Base-by-base conservation (phyloP, 805 yeast genomes). In the Tetrapisispora phaffii region DNA sequence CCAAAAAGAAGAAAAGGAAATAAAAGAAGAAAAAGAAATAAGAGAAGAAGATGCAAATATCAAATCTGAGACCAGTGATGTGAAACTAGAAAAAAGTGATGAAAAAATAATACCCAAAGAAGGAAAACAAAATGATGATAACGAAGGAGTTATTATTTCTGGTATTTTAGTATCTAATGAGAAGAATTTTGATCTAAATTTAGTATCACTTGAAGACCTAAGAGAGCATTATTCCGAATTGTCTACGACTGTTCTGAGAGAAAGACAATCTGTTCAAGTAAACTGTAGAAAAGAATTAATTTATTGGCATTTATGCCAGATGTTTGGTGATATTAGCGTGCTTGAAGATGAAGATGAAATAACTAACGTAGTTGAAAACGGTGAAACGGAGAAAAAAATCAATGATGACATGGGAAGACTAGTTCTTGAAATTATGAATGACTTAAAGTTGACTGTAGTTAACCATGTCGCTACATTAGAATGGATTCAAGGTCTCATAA, bases 401-500 rank as follows among this genome's bases (percentile, higher is more conserved):
- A 36, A 43, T 4, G 47, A 41, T n/a, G 47, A 34, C 9, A 48
- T 53, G 53, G 70, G 76, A 19, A 75, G 69, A 48, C 69, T 73
- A 47, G 73, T 73, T 20, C 65, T 79, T 31, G 71, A 64, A 46
- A 71, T 84, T n/a, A 81, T 84, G 88, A 78, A 77, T 47, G 76
- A 75, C 33, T 74, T 84, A 32, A 73, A 60, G 48, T 72, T 74
- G 54, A 76, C 71, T 39, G 63, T 77, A 13, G 66, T 66, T 34
- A 69, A 71, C 21, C 68, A 72, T 42, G 53, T 73, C 9, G 80
- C 85, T 6, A 74, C 82, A 0, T 80, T 90, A 13, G 94, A 86
- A 62, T 93, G 98, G 98, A 76, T 79, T 16, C 90, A 94, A 53
- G 89, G 88, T 47, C 70, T 85, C 46, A 77, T 88, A 68, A 89